Base-by-base conservation (phyloP, 2,329 filamentous ascomycete species). In the Colletotrichum sp. region DNA sequence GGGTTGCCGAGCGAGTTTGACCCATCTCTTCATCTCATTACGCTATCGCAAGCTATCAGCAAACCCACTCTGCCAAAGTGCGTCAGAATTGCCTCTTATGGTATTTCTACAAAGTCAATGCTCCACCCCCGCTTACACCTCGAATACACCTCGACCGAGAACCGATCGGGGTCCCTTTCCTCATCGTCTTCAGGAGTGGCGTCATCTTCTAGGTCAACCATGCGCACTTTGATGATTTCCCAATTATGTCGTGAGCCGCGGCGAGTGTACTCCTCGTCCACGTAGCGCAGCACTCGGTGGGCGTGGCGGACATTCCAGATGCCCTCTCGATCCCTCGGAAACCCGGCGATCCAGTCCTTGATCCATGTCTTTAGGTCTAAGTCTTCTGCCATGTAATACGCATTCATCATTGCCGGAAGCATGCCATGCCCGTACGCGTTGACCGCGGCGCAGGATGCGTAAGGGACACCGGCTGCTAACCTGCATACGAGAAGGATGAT, bases 71-170 rank as follows among this genome's bases (percentile, higher is more conserved):
- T 21, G 26, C 18, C 18, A n/a, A 13, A 18, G 5, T 30, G 28
- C 3, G 10, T 34, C 26, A 21, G 13, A 61, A 72, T 60, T 72
- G 21, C 52, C 36, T 36, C 6, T 68, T 30, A 72, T 7, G 71
- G 71, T 67, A 72, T 61, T 67, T 72, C 71, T 13, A 72, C 64
- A 72, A 67, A 72, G 21, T 72, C 71, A n/a, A 72, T 63, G 30
- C 71, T 72, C 64, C 64, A 72, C 8, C 71, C 71, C 55, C 63
- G 63, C 55, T 68, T 67, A 28, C 64, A 67, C 18, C 71, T 39
- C 21, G 71, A 72, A 26, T 72, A 68, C 18, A 72, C 36, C 55
- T 72, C 71, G 21, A 72, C 71, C 34, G 64, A 67, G 39, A 72
- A 68, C 36, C 64, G 66, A 26, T 72, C 71, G 3, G 52, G 52